Percentiles rank a stretch among this genome's conserved stretches.
phyloP scores from a whole-genome alignment of 164 flowering plant genomes.

The Piper longum region DNA sequence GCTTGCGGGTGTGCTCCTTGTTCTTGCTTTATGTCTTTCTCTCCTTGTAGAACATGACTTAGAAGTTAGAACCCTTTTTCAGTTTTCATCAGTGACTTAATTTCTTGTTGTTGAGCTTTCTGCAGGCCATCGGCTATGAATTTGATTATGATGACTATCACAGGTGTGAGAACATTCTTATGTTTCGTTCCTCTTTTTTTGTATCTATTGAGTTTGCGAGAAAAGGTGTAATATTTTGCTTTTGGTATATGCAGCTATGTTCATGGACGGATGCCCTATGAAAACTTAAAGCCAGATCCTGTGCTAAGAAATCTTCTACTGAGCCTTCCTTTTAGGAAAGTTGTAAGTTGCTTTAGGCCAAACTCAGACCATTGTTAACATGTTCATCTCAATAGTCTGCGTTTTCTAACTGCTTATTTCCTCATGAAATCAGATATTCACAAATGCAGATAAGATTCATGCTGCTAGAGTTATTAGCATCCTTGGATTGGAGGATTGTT shows the following conservation, averaged over 20 bases:
- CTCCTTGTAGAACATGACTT: too few relatives aligned
- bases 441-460: slow-evolving; percentile 70
- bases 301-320: slow-evolving; percentile 47
- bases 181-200: neutral
- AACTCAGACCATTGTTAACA: neutral
- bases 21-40: neutral
- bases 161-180: slow-evolving; percentile 25
- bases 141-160: slow-evolving; percentile 80
- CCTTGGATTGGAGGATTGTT: slow-evolving; percentile 86
- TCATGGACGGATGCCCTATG: slow-evolving; percentile 83
- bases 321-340: slow-evolving; percentile 63
- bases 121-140: slow-evolving; percentile 72
- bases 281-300: slow-evolving; percentile 59
- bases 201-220: neutral
- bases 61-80: neutral
- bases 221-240: neutral
- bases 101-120: neutral
- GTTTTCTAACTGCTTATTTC: neutral
- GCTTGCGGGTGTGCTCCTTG: slow-evolving; percentile 44
- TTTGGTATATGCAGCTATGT: slow-evolving; percentile 40
- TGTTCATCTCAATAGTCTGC: neutral
- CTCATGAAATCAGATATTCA: slow-evolving; percentile 40
- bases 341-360: slow-evolving; percentile 35
- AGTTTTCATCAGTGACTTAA: neutral
- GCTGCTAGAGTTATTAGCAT: slow-evolving; percentile 43